Evolutionary conservation across 352 stramenopile genomes (phyloP).

Genomic region (Elongisporangium prolatum): DNA sequence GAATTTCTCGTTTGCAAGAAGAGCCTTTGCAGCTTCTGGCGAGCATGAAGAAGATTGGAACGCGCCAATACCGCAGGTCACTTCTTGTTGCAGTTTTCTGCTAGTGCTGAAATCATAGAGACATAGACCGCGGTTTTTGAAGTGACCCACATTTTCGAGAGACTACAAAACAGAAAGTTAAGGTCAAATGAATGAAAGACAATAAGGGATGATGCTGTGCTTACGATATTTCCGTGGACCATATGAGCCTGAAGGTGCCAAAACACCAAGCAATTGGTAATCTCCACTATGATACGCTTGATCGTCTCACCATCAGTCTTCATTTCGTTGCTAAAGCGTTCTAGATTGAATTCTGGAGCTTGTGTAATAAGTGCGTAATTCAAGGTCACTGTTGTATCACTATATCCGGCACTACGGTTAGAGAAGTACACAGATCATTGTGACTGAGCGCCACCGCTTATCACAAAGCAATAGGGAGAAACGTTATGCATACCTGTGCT

Average conservation of each 20-base stretch:
- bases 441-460: not conserved
- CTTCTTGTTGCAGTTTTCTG: constrained; percentile 26
- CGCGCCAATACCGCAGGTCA: constrained; percentile 17
- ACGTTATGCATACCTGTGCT: constrained; percentile 31
- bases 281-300: constrained; percentile 28
- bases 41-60: constrained; percentile 28
- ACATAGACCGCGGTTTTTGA: constrained; percentile 30
- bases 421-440: constrained; percentile 13
- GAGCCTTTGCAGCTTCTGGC: constrained; percentile 45
- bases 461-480: constrained; percentile 2
- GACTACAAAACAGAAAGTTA: constrained; percentile 13
- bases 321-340: constrained; percentile 25
- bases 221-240: constrained; percentile 65
- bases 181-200: constrained; percentile 2
- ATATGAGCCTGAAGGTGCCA: constrained; percentile 51
- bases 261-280: constrained; percentile 47
- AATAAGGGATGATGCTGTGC: constrained; percentile 1
- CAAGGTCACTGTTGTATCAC: constrained; percentile 41
- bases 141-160: constrained; percentile 40
- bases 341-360: constrained; percentile 48
- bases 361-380: constrained; percentile 52
- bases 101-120: constrained; percentile 42
- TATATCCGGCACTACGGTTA: constrained; percentile 16
- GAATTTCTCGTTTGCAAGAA: constrained; percentile 37
- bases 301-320: constrained; percentile 23